Evolutionary conservation across 169 alveolate genomes (phyloP).

Genomic region (Plasmodium gonderi): DNA sequence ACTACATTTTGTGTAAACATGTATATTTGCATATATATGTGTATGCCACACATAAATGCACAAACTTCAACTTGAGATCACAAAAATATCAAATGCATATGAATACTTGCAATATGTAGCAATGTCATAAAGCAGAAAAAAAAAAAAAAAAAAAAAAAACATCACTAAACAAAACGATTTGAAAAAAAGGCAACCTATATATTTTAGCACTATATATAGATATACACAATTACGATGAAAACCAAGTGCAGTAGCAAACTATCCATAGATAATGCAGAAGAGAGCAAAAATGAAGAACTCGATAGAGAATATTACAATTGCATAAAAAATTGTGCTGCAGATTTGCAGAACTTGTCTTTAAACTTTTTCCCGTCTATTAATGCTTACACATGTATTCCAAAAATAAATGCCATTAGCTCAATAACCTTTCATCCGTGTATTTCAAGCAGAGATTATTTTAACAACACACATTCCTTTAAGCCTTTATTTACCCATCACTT

Average conservation of each 20-base stretch:
- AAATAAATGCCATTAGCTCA: slow-evolving; percentile 50
- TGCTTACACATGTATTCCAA: slow-evolving; percentile 57
- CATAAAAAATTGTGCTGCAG: slow-evolving; percentile 45
- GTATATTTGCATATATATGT: slow-evolving; percentile 4
- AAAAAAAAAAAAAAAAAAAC: not conserved
- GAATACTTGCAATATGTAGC: not conserved
- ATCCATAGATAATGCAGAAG: slow-evolving; percentile 10
- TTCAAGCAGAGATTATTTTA: slow-evolving; percentile 62
- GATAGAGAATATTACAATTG: slow-evolving; percentile 50
- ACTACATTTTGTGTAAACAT: no score
- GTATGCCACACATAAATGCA: not conserved
- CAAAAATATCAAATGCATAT: not conserved
- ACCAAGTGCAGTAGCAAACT: not conserved
- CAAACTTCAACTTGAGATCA: not conserved
- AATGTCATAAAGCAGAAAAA: not conserved
- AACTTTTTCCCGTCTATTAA: slow-evolving; percentile 60
- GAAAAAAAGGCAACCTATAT: not conserved
- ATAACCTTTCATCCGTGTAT: slow-evolving; percentile 80
- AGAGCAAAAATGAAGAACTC: slow-evolving; percentile 25
- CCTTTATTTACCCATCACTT: slow-evolving; percentile 81
- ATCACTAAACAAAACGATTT: not conserved
- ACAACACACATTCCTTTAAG: slow-evolving; percentile 71
- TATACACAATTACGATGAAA: slow-evolving; percentile 19
- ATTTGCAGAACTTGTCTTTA: slow-evolving; percentile 47
- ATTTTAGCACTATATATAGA: not conserved